phyloP scores from a whole-genome alignment of 495 filamentous ascomycete species.

The Annulohypoxylon bovei region DNA sequence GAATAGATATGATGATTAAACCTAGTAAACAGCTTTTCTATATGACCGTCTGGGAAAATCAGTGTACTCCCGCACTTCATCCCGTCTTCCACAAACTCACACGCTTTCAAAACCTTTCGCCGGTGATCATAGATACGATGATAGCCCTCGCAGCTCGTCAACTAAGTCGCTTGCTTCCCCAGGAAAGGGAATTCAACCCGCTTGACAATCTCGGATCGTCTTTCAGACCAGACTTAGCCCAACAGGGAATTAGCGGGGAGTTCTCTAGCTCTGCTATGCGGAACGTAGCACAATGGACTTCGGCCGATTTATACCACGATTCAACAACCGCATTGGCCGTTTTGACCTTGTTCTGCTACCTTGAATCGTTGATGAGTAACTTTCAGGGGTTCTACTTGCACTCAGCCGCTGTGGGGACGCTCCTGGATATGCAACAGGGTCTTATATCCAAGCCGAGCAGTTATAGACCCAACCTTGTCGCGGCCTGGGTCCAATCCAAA shows the following conservation, averaged over 20 bases:
- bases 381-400: not conserved
- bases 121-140: not conserved
- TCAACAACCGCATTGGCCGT: not conserved
- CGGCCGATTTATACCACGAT: not conserved
- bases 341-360: not conserved
- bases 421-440: not conserved
- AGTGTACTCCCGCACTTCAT: not conserved
- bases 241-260: not conserved
- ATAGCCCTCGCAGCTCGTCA: conserved; percentile 1
- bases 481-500: not conserved
- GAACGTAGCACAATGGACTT: not conserved
- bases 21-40: not conserved
- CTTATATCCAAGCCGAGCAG: not conserved
- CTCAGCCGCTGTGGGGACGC: not conserved
- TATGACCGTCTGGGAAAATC: not conserved
- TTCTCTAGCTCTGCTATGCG: conserved; percentile 3
- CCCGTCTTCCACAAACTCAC: not conserved
- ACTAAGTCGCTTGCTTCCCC: conserved; percentile 5
- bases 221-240: not conserved
- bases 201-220: not conserved
- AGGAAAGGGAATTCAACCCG: not conserved
- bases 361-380: conserved; percentile 7
- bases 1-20: too few relatives aligned
- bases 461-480: not conserved
- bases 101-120: not conserved